Conservation (phyloP, 108 stramenopile genomes). For the Mayamaea pseudoterrestris region DNA sequence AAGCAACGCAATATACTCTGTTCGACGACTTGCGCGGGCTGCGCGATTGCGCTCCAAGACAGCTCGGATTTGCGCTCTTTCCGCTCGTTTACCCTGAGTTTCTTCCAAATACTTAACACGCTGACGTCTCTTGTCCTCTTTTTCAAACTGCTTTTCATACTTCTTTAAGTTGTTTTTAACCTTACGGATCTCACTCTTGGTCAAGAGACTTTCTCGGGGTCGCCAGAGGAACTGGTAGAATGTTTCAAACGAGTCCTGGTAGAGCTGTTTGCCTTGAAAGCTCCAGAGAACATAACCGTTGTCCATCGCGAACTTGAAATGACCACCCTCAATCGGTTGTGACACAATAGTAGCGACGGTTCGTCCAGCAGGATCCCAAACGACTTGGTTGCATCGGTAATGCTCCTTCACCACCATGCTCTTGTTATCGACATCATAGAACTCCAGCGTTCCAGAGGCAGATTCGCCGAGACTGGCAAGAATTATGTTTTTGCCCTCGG, state of each 20-base stretch:
- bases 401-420: constrained; percentile 77
- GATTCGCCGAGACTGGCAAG: constrained; percentile 87
- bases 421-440: constrained; percentile 90
- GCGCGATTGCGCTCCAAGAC: constrained; percentile 44
- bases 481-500: constrained; percentile 80
- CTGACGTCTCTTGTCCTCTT: constrained; percentile 86
- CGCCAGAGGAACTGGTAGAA: constrained; percentile 96
- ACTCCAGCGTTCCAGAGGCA: constrained; percentile 79
- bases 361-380: constrained; percentile 93
- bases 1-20: constrained; percentile 48
- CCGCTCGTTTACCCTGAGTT: constrained; percentile 75
- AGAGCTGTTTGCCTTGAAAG: constrained; percentile 88
- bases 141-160: constrained; percentile 95
- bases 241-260: constrained; percentile 78
- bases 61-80: constrained; percentile 52
- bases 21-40: constrained; percentile 41
- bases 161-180: constrained; percentile 88
- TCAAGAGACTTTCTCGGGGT: constrained; percentile 79
- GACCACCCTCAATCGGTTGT: constrained; percentile 86
- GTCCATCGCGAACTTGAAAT: constrained; percentile 96
- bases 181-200: constrained; percentile 65
- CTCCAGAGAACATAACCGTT: constrained; percentile 93
- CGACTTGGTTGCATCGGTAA: constrained; percentile 85
- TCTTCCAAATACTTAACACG: constrained; percentile 61
- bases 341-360: constrained; percentile 81